Base-by-base conservation (phyloP, 768 basidiomycete species). In the Clavulina sp. region DNA sequence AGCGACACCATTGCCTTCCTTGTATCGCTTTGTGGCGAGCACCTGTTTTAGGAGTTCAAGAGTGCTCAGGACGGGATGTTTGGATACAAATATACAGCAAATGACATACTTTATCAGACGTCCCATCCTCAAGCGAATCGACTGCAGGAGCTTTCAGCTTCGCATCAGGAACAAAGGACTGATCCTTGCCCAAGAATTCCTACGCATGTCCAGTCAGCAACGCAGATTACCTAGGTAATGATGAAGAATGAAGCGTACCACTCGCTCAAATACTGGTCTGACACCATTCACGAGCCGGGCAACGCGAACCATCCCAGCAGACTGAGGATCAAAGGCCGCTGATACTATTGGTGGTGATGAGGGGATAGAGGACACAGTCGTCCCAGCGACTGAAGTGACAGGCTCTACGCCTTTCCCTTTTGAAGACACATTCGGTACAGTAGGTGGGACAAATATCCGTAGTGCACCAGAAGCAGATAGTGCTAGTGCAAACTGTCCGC, bases 391-490 rank as follows among this genome's bases (percentile, higher is more conserved):
- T n/a, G n/a, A n/a, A n/a, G n/a, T n/a, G n/a, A n/a, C n/a, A n/a
- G n/a, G n/a, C n/a, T n/a, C n/a, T n/a, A n/a, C n/a, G n/a, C n/a
- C n/a, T n/a, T n/a, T n/a, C n/a, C n/a, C n/a, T n/a, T n/a, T n/a
- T n/a, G n/a, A n/a, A n/a, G n/a, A n/a, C n/a, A n/a, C n/a, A n/a
- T n/a, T n/a, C n/a, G n/a, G n/a, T n/a, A n/a, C n/a, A n/a, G 66
- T 54, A 18, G 75, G 73, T 38, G 80, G 67, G 28, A 76, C 70
- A 57, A 72, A 76, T 55, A 83, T 61, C 0, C 72, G 72, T 9
- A 81, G 62, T 59, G 71, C 74, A 26, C 79, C 80, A 23, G 78
- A 75, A 3, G 73, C 66, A 43, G 78, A 76, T 34, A 81, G 65
- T 16, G 75, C 67, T 38, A 78, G 69, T 30, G 80, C 67, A 32